phyloP scores from a whole-genome alignment of 2,329 filamentous ascomycete species.

The Venturiaceae sp. region DNA sequence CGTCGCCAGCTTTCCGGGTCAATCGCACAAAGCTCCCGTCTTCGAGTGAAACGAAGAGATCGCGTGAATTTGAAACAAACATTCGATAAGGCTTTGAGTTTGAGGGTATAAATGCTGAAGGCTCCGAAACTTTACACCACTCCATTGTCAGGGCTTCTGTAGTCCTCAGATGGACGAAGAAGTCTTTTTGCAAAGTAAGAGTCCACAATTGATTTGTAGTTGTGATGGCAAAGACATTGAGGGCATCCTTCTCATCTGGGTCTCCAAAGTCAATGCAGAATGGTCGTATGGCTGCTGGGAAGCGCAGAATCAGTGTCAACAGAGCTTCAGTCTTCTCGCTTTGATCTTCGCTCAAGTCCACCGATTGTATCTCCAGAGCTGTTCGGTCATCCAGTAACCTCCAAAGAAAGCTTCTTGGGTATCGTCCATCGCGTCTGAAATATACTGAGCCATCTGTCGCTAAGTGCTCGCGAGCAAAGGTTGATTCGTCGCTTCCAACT shows the following conservation, averaged over 20 bases:
- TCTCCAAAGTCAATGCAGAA: conserved; percentile 79
- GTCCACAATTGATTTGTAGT: conserved; percentile 72
- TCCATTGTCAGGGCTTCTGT: conserved; percentile 67
- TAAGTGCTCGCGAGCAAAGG: conserved; percentile 63
- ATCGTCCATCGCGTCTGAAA: conserved; percentile 67
- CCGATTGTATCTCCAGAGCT: conserved; percentile 70
- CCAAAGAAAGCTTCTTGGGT: conserved; percentile 86
- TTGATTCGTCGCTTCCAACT: conserved; percentile 54
- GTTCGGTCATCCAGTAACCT: conserved; percentile 72
- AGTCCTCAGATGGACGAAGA: conserved; percentile 61
- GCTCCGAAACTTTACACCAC: conserved; percentile 64
- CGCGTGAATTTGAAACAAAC: conserved; percentile 60
- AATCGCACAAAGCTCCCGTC: conserved; percentile 48
- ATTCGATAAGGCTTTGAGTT: conserved; percentile 41
- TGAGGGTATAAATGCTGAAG: conserved; percentile 50
- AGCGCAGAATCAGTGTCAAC: conserved; percentile 67
- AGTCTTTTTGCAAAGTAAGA: conserved; percentile 71
- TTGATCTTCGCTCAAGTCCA: conserved; percentile 62
- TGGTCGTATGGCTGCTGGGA: conserved; percentile 62
- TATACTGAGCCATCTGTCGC: conserved; percentile 75
- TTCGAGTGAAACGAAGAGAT: conserved; percentile 70
- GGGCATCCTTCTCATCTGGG: conserved; percentile 62
- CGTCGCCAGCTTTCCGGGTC: conserved; percentile 19
- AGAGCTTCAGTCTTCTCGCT: conserved; percentile 54
- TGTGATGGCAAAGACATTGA: conserved; percentile 74